Base-by-base conservation (phyloP, 768 basidiomycete species). In the Serendipita sp. region DNA sequence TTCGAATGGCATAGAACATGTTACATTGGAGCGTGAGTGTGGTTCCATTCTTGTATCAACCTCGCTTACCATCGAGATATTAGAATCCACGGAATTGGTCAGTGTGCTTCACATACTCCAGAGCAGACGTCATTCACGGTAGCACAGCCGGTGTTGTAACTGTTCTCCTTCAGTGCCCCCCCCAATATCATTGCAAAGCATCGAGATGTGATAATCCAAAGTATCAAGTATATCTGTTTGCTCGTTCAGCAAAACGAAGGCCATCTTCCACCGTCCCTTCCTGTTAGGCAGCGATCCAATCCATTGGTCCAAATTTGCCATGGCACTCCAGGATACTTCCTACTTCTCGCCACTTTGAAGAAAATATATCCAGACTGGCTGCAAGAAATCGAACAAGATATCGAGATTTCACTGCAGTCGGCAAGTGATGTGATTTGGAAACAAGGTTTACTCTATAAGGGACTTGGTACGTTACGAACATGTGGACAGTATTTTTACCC, bases 291-390 rank as follows among this genome's bases (percentile, higher is more conserved):
- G 13, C 64, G 64, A 1, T 44, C 66, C 36, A 28, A 65, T 45
- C 64, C 64, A 16, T 54, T 65, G 38, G 66, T 67, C 16, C 65
- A 67, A 44, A 67, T 67, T 35, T 67, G 66, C 44, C 64, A 67
- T 52, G 66, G 66, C 8, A 38, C 45, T 36, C 66, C 66, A 34
- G 66, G 66, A 3, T 47, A 65, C 10, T 5, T 67, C 3, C n/a
- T 67, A 2, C 64, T 67, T 30, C 28, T 65, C 52, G 34, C 34
- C 23, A 67, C 66, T 7, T 34, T 67, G 28, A 34, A 52, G 45
- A 18, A 18, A 13, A 65, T 48, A 47, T 56, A 58, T 47, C 64
- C 66, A 10, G 44, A 35, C 44, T 38, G 47, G 44, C 52, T 28
- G 18, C 28, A 54, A 30, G 18, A 52, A 23, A 44, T 52, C n/a